Evolutionary conservation across 2,329 filamentous ascomycete genomes (phyloP), one percentile per base, ranked within the genome.

Genomic region (Xylaria hypoxylon): DNA sequence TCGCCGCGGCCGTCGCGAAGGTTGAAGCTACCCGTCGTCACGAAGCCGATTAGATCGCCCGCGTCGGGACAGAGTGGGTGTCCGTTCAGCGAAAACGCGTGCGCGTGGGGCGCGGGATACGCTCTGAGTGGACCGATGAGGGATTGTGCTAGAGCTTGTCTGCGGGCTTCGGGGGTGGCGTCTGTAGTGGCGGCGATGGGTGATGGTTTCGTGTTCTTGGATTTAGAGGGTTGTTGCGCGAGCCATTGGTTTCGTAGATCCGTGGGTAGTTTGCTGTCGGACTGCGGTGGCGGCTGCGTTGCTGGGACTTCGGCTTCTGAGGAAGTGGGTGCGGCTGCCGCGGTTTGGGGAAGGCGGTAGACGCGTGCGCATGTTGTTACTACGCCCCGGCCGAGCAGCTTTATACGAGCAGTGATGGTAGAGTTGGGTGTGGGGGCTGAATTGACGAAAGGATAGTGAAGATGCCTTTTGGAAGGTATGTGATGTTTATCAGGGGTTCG

Each of bases 1-100:
- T 89, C 89, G 0, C 91, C 92, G 70, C 85, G 87, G 0, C 95
- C 96, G 70, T 91, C 88, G 2, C 88, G 87, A 1, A 98, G 85
- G 73, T 91, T 94, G 77, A 91, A 97, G 57, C 92, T 90, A 0
- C 95, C 96, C 1, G 91, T 91, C 2, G 94, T 97, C 26, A 97
- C 90, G 77, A 97, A 99, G 0, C 96, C 96, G 57, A 98, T 87
- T 13, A 98, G 83, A 76, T 97, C 92, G 24, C 86, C 83, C 68
- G 89, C 89, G 10, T 84, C 83, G 0, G 95, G 95, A n/a, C 94
- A 88, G 0, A 89, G 75, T 0, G 90, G 90, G 71, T 92, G 88
- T 0, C 82, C 82, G 26, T 79, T 76, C 79, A 85, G 76, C 68
- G 79, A 77, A 57, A 72, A 75, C 62, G 76, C 77, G 67, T 78